These are phyloP conservation scores for Boechera retrofracta DNA, from an alignment of 345 rosid genomes.

Conservation along the genomic window DNA sequence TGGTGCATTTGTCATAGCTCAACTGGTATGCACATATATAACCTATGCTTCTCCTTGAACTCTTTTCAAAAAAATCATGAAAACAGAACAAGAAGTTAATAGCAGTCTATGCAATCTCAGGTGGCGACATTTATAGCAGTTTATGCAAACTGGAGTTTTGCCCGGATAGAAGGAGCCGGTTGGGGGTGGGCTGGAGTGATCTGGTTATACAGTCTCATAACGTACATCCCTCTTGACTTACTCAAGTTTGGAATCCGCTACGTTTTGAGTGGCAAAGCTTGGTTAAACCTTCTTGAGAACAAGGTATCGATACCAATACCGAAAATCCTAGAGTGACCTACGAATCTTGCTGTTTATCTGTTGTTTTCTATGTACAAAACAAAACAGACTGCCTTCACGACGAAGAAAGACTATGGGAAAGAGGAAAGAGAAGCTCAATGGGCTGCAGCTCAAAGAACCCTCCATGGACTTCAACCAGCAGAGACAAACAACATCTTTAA, in stretches of 20 bases:
- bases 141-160: constrained; percentile 83
- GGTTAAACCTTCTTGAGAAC: constrained; percentile 80
- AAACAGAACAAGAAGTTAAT: constrained; percentile 11
- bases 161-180: constrained; percentile 67
- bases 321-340: background rate
- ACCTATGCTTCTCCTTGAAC: background rate
- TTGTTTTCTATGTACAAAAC: constrained; percentile 11
- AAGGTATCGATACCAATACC: constrained; percentile 53
- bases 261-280: constrained; percentile 78
- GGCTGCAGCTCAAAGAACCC: constrained; percentile 93
- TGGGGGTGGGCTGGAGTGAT: constrained; percentile 99
- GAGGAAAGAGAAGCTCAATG: constrained; percentile 96
- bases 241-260: constrained; percentile 77
- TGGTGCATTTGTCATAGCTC: constrained; percentile 70
- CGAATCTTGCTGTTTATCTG: background rate
- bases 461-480: constrained; percentile 90
- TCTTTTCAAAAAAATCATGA: background rate
- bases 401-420: constrained; percentile 89
- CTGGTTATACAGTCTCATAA: constrained; percentile 81
- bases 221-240: constrained; percentile 77
- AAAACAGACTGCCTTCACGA: constrained; percentile 82
- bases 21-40: constrained; percentile 58
- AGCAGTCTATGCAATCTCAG: constrained; percentile 44
- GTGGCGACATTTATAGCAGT: constrained; percentile 82
- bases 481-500: constrained; percentile 54